phyloP scores from a whole-genome alignment of 2,329 filamentous ascomycete genomes.

The Cordyceps militaris region DNA sequence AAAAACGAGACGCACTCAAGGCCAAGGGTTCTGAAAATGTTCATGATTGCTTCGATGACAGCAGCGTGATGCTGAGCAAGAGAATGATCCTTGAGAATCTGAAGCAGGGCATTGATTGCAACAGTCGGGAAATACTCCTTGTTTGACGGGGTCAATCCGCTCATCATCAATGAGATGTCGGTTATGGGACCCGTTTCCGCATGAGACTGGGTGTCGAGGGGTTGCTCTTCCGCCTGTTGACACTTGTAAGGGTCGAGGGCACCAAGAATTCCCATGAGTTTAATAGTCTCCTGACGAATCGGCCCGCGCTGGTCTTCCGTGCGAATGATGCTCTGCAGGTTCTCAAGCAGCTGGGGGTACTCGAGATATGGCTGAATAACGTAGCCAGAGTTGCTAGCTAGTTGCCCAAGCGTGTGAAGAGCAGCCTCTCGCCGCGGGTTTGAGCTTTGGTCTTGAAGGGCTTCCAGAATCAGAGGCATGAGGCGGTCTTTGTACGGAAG shows the following conservation, averaged over 20 bases:
- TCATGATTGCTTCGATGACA: slow-evolving; percentile 97
- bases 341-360: slow-evolving; percentile 86
- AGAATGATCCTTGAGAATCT: slow-evolving; percentile 85
- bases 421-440: slow-evolving; percentile 86
- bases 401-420: slow-evolving; percentile 79
- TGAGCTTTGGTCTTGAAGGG: slow-evolving; percentile 88
- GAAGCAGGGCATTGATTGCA: slow-evolving; percentile 90
- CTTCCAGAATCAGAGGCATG: slow-evolving; percentile 92
- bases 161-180: slow-evolving; percentile 97
- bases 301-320: slow-evolving; percentile 78
- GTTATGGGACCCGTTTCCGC: slow-evolving; percentile 63
- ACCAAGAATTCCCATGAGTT: slow-evolving; percentile 89
- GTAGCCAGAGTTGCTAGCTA: slow-evolving; percentile 94
- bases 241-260: slow-evolving; percentile 95
- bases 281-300: slow-evolving; percentile 88
- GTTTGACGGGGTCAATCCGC: slow-evolving; percentile 87
- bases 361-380: slow-evolving; percentile 95
- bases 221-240: slow-evolving; percentile 86
- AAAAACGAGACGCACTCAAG: slow-evolving; percentile 95
- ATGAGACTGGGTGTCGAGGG: slow-evolving; percentile 69
- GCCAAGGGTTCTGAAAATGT: slow-evolving; percentile 93
- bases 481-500: slow-evolving; percentile 81
- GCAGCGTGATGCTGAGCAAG: slow-evolving; percentile 84
- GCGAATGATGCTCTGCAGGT: slow-evolving; percentile 89
- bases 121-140: slow-evolving; percentile 99